Evolutionary conservation across 1,284 basidiomycete species (phyloP).

Genomic region (Fomitopsis palustris): DNA sequence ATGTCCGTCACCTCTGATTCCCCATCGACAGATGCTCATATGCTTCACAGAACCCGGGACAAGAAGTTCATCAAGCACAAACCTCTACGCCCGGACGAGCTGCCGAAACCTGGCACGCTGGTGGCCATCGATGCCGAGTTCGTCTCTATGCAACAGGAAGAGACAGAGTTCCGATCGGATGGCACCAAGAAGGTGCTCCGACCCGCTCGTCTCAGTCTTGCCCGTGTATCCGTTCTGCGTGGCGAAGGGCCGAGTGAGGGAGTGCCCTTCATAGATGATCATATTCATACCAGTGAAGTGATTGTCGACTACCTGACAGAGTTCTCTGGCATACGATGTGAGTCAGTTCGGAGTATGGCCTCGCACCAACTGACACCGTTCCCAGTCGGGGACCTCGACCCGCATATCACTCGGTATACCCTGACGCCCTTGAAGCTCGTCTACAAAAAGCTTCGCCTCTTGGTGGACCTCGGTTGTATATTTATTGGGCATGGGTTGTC

Average conservation of each 20-base stretch:
- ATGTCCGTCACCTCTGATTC: slow-evolving; percentile 42
- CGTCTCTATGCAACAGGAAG: slow-evolving; percentile 96
- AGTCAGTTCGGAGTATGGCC: slow-evolving; percentile 23
- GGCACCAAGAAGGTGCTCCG: slow-evolving; percentile 91
- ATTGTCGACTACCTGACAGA: slow-evolving; percentile 98
- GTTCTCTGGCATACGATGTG: slow-evolving; percentile 93
- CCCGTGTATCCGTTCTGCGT: slow-evolving; percentile 91
- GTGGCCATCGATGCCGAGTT: slow-evolving; percentile 98
- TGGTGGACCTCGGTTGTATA: slow-evolving; percentile 94
- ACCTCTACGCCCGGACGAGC: slow-evolving; percentile 67
- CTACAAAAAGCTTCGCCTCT: slow-evolving; percentile 94
- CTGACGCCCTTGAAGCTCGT: slow-evolving; percentile 94
- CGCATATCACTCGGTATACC: slow-evolving; percentile 78
- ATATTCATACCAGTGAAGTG: slow-evolving; percentile 92
- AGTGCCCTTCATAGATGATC: slow-evolving; percentile 95
- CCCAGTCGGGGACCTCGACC: slow-evolving; percentile 89
- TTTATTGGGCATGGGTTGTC: slow-evolving; percentile 98
- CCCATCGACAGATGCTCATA: neutral
- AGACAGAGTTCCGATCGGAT: slow-evolving; percentile 92
- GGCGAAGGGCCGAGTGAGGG: slow-evolving; percentile 80
- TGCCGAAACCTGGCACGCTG: slow-evolving; percentile 83
- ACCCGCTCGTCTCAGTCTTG: slow-evolving; percentile 88
- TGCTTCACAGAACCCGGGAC: slow-evolving; percentile 65
- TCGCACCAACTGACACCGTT: slow-evolving; percentile 1
- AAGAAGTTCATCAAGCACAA: slow-evolving; percentile 74